Evolutionary conservation across 1,139 yeast species (phyloP).

Genomic region (Hyphopichia khmerensis): DNA sequence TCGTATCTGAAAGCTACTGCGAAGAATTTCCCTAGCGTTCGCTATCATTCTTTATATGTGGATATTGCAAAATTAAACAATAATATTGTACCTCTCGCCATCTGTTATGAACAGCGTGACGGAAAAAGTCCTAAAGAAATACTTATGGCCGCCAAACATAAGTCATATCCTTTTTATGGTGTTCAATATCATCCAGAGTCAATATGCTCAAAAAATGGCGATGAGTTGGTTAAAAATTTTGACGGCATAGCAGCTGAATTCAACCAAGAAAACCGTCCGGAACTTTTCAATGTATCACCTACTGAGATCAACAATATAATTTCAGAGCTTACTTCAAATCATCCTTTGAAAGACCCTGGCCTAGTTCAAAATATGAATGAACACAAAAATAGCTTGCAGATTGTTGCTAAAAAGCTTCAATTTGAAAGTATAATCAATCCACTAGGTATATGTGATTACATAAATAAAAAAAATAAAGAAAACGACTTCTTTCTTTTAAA

Average conservation of each 20-base stretch:
- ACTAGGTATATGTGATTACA: constrained; percentile 52
- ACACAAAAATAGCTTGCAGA: neutral
- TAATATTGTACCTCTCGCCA: constrained; percentile 56
- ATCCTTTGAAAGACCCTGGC: neutral
- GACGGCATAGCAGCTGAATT: constrained; percentile 48
- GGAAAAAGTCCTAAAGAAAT: constrained; percentile 26
- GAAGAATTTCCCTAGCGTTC: constrained; percentile 59
- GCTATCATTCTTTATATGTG: constrained; percentile 87
- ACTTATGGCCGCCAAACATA: constrained; percentile 79
- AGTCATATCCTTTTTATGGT: constrained; percentile 70
- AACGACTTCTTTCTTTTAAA: constrained; percentile 59
- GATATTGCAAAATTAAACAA: constrained; percentile 18
- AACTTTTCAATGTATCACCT: neutral
- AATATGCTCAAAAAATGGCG: constrained; percentile 75
- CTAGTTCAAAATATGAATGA: neutral
- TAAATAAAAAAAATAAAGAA: constrained; percentile 12
- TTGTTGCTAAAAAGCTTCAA: constrained; percentile 11
- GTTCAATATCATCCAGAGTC: constrained; percentile 99
- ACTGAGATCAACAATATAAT: neutral
- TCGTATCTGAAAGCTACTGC: neutral
- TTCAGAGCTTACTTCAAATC: neutral
- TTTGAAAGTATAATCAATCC: constrained; percentile 20
- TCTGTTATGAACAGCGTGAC: constrained; percentile 38
- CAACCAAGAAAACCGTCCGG: constrained; percentile 22
- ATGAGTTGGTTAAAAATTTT: constrained; percentile 58